Base-by-base conservation (phyloP, 78 protist species). In the Cavenderia fasciculata region DNA sequence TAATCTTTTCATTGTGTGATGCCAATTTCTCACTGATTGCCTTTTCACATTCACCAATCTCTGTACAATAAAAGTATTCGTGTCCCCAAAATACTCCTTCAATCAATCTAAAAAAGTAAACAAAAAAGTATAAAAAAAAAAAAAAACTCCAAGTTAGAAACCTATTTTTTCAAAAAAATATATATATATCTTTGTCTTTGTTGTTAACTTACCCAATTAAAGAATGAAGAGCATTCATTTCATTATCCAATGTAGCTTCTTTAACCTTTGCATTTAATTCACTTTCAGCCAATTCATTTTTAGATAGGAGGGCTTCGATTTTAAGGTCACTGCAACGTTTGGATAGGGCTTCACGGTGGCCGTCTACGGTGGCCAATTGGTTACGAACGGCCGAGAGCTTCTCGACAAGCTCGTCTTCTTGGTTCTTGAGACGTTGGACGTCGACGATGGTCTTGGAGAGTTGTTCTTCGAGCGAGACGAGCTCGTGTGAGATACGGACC, bases 81-180 rank as follows among this genome's bases (percentile, higher is more conserved):
- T 82, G 90, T 19, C 59, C 61, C 90, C 90, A 82, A 44, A 68
- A 82, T 2, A 82, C 61, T 25, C 77, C 74, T 44, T 82, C 90
- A 1, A 68, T 72, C 34, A 82, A 33, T 6, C 40, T 61, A 18
- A 3, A 57, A 27, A 5, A 57, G 6, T 21, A 10, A 12, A 19
- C 4, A 21, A 21, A 52, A 19, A 19, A 52, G n/a, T n/a, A n/a
- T n/a, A n/a, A n/a, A n/a, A n/a, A n/a, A n/a, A n/a, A n/a, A n/a
- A n/a, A n/a, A n/a, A n/a, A n/a, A n/a, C n/a, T n/a, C n/a, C n/a
- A n/a, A n/a, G n/a, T n/a, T n/a, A 12, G 10, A 19, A 19, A 21
- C 11, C 21, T 8, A 52, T 21, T 52, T 21, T 52, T 52, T 19
- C 21, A 4, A 52, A 52, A 52, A 52, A 19, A 52, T 44, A 44